Evolutionary conservation across 495 filamentous ascomycete genomes (phyloP), one percentile per base, ranked within the genome.

Genomic region (Xylaria bambusicola): DNA sequence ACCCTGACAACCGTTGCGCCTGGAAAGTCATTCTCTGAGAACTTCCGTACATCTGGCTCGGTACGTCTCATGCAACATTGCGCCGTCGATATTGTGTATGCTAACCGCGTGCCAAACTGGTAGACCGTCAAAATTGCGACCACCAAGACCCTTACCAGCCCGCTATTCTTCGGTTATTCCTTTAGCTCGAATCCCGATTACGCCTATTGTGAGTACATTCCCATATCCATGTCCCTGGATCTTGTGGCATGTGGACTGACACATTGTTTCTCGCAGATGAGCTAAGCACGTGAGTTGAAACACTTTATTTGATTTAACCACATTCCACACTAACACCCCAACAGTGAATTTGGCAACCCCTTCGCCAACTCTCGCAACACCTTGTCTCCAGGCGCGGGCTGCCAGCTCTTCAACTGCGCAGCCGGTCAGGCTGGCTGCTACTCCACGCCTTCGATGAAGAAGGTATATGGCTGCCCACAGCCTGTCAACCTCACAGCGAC

Each of bases 51-150:
- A 10, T 56, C 61, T 20, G 68, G 68, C 21, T 71, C 68, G 47
- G 68, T 71, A 1, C 58, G 68, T 66, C 21, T 21, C 26, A 55
- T 9, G n/a, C n/a, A n/a, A n/a, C n/a, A n/a, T n/a, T n/a, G n/a
- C n/a, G n/a, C n/a, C n/a, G n/a, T n/a, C n/a, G n/a, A n/a, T n/a
- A n/a, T n/a, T n/a, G n/a, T n/a, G n/a, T n/a, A n/a, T n/a, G 6
- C 61, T 68, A 56, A 70, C 49, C 29, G 6, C 23, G 49, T 58
- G 21, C 9, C 35, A 35, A 46, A 45, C 26, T 24, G 35, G 20
- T 29, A 71, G 68, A 71, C 68, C 18, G 62, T 76, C n/a, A 78
- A 68, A 44, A 75, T 78, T 27, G 75, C 62, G 1, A 72, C 59
- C 0, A 75, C 66, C 53, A 73, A 66, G 33, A 71, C 67, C 27